Base-by-base conservation (phyloP, 1,284 basidiomycete genomes). In the Sporisorium reilianum region DNA sequence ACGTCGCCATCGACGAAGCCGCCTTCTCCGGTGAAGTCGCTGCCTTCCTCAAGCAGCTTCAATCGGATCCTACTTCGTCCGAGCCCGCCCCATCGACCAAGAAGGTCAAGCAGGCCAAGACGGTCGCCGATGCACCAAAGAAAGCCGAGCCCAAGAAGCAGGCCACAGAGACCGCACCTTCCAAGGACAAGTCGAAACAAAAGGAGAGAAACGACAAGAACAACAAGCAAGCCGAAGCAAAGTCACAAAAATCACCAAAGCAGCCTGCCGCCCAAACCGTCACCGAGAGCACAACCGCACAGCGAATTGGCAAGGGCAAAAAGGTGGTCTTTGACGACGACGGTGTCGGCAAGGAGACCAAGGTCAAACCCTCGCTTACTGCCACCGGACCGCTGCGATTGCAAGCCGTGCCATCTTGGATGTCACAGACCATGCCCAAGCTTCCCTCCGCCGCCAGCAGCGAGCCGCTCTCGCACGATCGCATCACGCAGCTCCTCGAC, bases 321-420 rank as follows among this genome's bases (percentile, higher is more conserved):
- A 78, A 77, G 55, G 67, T 77, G 59, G 60, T 74, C 12, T 80
- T 80, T 45, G 77, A 77, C 54, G 77, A 77, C 41, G 66, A 75
- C 1, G 71, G 64, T 22, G 64, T 63, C 23, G 63, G 55, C 51
- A 62, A 72, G 22, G 54, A 68, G 34, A 45, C 69, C 32, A 61
- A 57, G 26, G n/a, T 44, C 45, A 56, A 67, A 38, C 60, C 46
- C 5, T 59, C 60, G 5, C 55, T 56, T 18, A 26, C 49, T 16
- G 50, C 51, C n/a, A 36, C 34, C 1, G 60, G 62, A 7, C 52
- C 58, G n/a, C 67, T 81, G 23, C 65, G 73, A 20, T 57, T 82
- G 16, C 71, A 73, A 38, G 79, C 80, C 0, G 62, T 66, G 5
- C 74, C 80, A 0, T 62, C 73, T 1, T 82, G 80, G 80, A 65